Evolutionary conservation across 345 rosid species (phyloP).

Genomic region (Xanthoceras sorbifolium): DNA sequence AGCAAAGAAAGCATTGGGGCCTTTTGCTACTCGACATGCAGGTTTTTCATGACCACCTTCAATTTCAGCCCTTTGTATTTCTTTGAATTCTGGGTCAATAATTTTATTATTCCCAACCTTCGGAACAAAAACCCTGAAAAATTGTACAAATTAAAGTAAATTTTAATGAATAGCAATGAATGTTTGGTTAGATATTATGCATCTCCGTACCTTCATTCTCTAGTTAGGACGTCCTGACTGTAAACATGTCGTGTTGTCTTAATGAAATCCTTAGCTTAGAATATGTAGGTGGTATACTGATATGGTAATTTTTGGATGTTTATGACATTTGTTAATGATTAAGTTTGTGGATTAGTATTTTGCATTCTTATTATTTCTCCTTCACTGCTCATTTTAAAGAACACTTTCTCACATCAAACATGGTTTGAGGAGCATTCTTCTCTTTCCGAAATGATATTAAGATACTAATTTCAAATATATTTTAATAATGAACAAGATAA

Average conservation of each 20-base stretch:
- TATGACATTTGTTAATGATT: too few species aligned
- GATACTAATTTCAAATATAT: too few species aligned
- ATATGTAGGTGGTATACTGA: neutral
- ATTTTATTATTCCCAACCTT: too few species aligned
- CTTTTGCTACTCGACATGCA: constrained; percentile 39
- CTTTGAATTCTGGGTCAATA: neutral
- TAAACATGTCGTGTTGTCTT: neutral
- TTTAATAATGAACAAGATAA: too few species aligned
- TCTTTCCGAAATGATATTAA: too few species aligned
- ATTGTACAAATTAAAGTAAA: constrained; percentile 3
- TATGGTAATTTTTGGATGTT: too few species aligned
- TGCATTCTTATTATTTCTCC: too few species aligned
- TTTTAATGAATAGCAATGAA: neutral
- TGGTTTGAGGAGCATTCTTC: too few species aligned
- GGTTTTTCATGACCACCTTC: constrained; percentile 32
- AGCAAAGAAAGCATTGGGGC: constrained; percentile 57
- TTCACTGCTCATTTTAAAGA: too few species aligned
- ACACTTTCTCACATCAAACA: too few species aligned
- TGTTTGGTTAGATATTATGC: neutral
- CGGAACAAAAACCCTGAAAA: constrained; percentile 7
- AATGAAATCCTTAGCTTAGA: too few species aligned
- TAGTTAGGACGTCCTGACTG: neutral
- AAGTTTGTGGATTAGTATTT: neutral
- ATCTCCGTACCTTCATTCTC: neutral
- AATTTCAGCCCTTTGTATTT: neutral